Evolutionary conservation across 139 green algal genomes (phyloP).

Genomic region (Dunaliella primolecta): DNA sequence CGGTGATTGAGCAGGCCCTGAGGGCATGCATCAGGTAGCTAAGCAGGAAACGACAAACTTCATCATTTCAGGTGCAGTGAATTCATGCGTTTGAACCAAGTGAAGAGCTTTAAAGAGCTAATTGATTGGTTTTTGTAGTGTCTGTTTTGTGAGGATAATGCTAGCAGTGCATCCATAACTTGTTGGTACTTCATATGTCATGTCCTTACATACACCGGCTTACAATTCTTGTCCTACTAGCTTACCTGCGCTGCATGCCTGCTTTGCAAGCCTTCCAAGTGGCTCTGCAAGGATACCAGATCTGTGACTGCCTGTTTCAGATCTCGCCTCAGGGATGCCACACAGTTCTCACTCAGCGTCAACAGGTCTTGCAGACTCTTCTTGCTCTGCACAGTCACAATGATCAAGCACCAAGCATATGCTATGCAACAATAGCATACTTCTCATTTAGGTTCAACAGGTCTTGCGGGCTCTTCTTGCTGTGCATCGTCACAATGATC

Average conservation of each 20-base stretch:
- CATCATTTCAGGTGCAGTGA: too few species aligned
- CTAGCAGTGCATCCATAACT: too few species aligned
- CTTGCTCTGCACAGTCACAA: neutral
- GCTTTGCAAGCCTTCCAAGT: neutral
- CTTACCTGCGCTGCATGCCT: neutral
- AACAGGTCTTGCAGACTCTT: neutral
- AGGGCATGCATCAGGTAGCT: too few species aligned
- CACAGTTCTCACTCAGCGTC: neutral
- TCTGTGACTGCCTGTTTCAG: neutral
- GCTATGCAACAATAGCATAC: neutral
- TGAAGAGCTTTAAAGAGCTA: too few species aligned
- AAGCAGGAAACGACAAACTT: too few species aligned
- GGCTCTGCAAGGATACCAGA: neutral
- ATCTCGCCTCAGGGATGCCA: neutral
- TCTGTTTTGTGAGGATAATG: too few species aligned
- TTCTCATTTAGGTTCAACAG: neutral
- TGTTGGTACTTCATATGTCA: neutral
- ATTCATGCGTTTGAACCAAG: too few species aligned
- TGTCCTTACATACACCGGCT: neutral
- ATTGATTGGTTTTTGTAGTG: too few species aligned
- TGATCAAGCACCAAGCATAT: neutral
- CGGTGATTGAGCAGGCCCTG: too few species aligned
- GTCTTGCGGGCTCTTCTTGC: neutral
- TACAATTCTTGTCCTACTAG: neutral
- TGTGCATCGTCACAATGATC: neutral